Base-by-base conservation (phyloP, 225 moss, liverwort and hornwort genomes). In the Rhytidiadelphus loreus region DNA sequence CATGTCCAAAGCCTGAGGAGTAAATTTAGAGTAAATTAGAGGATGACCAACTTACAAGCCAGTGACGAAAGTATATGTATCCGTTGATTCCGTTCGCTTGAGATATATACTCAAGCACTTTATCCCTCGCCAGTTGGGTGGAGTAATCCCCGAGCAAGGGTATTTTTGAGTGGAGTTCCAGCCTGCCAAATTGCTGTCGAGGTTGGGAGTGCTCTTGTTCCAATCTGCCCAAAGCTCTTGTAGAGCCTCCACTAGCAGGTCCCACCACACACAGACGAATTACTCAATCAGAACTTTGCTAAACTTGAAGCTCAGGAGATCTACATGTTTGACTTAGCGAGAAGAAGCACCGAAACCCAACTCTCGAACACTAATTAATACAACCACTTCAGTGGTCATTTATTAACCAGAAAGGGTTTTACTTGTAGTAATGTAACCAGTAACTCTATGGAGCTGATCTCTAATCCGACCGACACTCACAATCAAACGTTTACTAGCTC, bases 151-250 rank as follows among this genome's bases (percentile, higher is more conserved):
- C 9, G 6, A 24, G 64, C 57, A 71, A 55, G 73, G 87, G 79
- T 21, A 46, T 6, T 0, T 10, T 43, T 90, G 52, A 61, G 77
- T 86, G 22, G 86, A 87, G 29, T 5, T 83, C 90, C 87, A 90
- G 76, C 83, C 90, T 58, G 44, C 83, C 90, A 90, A 87, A 62
- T 90, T 90, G 86, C 46, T 86, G 50, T 24, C 82, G 7, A 6
- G 53, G 82, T 90, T 30, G 58, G 89, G 82, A 77, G 87, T 87
- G 61, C 8, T 69, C 52, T 68, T 60, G 60, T 83, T 90, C 87
- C 87, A 90, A 33, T 58, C 78, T 77, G 14, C 60, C 83, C 75
- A 87, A 68, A 90, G 15, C 35, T 1, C 66, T 70, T 87, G 90
- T 61, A 90, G 50, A 48, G 74, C 72, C 6, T 79, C 11, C 79